These are phyloP conservation scores for Trichoderma erinaceum DNA, from an alignment of 495 filamentous ascomycete genomes.

Conservation along the genomic window DNA sequence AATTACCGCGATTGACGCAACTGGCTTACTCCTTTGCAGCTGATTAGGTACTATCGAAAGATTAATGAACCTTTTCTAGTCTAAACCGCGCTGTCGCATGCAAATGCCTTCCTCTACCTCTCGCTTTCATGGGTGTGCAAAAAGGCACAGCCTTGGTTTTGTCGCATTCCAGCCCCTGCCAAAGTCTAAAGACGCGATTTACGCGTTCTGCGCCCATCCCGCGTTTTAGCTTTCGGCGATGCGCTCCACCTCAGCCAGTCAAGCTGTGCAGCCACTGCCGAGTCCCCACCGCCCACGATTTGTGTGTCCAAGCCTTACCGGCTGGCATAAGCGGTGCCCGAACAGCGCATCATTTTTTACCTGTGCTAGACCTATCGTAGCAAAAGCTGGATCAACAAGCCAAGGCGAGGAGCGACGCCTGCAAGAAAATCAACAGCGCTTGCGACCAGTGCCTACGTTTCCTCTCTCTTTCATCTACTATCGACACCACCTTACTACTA, in stretches of 20 bases:
- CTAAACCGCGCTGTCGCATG: too few relatives aligned
- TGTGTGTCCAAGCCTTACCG: slow-evolving; percentile 8
- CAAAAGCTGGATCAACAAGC: background rate
- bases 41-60: too few relatives aligned
- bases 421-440: too few relatives aligned
- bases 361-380: background rate
- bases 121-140: background rate
- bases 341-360: slow-evolving; percentile 7
- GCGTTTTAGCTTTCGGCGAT: background rate
- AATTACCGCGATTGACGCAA: background rate
- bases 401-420: background rate
- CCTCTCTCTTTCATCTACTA: too few relatives aligned
- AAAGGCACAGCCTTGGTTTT: background rate
- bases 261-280: slow-evolving; percentile 6
- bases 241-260: background rate
- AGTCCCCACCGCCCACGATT: background rate
- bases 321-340: slow-evolving; percentile 10
- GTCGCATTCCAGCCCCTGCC: slow-evolving; percentile 27
- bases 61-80: too few relatives aligned
- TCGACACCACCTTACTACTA: too few relatives aligned
- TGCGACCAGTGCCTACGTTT: too few relatives aligned
- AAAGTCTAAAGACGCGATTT: slow-evolving; percentile 13
- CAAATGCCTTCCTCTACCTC: too few relatives aligned
- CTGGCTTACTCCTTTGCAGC: background rate
- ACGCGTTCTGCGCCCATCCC: background rate